These are phyloP conservation scores for Pichia sp. DNA, from an alignment of 1,139 yeast genomes.

Conservation along the genomic window DNA sequence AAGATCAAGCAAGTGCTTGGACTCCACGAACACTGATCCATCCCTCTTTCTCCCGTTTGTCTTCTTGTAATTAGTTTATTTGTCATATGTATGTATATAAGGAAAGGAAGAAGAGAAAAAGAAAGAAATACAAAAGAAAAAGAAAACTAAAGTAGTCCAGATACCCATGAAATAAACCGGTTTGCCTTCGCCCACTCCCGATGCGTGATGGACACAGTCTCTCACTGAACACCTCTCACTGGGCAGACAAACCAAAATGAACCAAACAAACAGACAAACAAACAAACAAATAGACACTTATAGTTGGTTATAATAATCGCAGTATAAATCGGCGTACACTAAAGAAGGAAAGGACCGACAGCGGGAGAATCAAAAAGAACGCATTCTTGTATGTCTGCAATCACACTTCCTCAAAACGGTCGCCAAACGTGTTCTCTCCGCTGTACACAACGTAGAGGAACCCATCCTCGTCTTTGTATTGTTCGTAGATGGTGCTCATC, in stretches of 20 bases:
- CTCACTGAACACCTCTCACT: conserved; percentile 4
- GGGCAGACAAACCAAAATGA: background rate
- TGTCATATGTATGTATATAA: background rate
- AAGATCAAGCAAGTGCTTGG: conserved; percentile 35
- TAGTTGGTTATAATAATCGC: background rate
- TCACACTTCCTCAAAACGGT: conserved; percentile 14
- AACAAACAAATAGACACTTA: background rate
- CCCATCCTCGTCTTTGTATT: conserved; percentile 96
- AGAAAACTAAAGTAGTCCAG: background rate
- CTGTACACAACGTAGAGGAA: conserved; percentile 89
- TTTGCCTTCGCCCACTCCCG: background rate
- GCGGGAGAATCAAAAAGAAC: background rate
- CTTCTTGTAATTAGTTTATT: background rate
- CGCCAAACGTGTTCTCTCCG: conserved; percentile 81
- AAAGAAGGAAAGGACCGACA: background rate
- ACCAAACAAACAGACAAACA: background rate
- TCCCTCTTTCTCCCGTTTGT: background rate
- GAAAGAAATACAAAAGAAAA: conserved; percentile 4
- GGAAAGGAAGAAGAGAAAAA: background rate
- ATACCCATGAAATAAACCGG: background rate
- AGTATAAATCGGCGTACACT: background rate
- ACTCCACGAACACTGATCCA: background rate
- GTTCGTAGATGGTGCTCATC: conserved; percentile 91
- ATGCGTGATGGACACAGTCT: background rate
- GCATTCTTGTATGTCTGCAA: background rate